These are phyloP conservation scores for Hymenoscyphus salicellus DNA, from an alignment of 2,329 filamentous ascomycete species.

Conservation along the genomic window DNA sequence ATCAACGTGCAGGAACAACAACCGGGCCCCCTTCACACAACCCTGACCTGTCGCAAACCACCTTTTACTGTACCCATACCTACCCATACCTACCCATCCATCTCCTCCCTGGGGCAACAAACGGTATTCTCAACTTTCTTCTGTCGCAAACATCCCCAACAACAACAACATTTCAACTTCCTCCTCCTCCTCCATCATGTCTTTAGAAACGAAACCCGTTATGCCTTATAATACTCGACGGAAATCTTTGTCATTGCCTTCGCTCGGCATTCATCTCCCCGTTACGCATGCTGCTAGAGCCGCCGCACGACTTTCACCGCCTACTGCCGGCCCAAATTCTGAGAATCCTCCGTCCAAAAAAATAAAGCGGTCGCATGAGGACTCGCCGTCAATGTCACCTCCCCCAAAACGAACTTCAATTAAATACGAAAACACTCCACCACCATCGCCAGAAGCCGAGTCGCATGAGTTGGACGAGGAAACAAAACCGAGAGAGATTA, in stretches of 20 bases:
- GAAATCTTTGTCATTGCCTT: conserved; percentile 90
- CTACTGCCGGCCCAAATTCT: conserved; percentile 32
- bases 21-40: conserved; percentile 16
- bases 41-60: conserved; percentile 27
- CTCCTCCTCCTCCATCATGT: conserved; percentile 15
- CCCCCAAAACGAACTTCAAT: conserved; percentile 40
- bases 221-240: conserved; percentile 97
- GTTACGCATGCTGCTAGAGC: conserved; percentile 60
- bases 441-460: conserved; percentile 64
- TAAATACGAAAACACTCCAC: conserved; percentile 71
- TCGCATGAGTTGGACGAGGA: conserved; percentile 42
- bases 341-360: conserved; percentile 57
- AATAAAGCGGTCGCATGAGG: conserved; percentile 73
- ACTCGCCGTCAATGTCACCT: conserved; percentile 44
- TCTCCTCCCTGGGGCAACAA: conserved; percentile 7
- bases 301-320: conserved; percentile 41
- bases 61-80: background rate
- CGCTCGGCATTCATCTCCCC: conserved; percentile 85
- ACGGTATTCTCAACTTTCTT: conserved; percentile 5
- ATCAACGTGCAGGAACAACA: conserved; percentile 36
- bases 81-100: background rate
- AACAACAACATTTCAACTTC: conserved; percentile 4
- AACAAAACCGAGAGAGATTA: conserved; percentile 55
- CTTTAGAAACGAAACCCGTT: conserved; percentile 15
- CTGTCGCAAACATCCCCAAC: conserved; percentile 19